Base-by-base conservation (phyloP, 2,329 filamentous ascomycete genomes). In the Phaeosphaeriaceae sp. region DNA sequence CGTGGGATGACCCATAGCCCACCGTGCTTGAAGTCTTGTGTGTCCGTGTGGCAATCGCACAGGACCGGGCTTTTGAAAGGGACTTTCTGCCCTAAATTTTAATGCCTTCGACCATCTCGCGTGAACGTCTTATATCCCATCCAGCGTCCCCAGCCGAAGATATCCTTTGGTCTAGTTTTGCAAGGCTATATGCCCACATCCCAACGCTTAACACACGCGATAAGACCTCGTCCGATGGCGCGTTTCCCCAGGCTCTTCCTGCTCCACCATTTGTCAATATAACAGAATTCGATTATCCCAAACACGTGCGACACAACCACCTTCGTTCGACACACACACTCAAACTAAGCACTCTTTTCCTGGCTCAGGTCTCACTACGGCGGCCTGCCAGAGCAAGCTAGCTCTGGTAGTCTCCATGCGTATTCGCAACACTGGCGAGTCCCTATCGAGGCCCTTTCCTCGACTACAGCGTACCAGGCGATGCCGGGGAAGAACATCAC, bases 341-440 rank as follows among this genome's bases (percentile, higher is more conserved):
- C 72, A 73, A 73, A 72, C 73, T 69, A 72, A 63, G 68, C 63
- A 70, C 71, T 69, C 72, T 71, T 74, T 76, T 74, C 76, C 72
- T 74, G 76, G 76, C 74, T 74, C 76, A 75, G 76, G 76, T 78
- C 77, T 78, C 68, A 78, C 72, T 69, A 72, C 73, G 76, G 79
- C 77, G 72, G 76, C 76, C 78, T 81, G 79, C 79, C 78, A 79
- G 79, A 80, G 79, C 78, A 75, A 77, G 73, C 68, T 77, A 76
- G 79, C 79, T 81, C 79, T 80, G 79, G 80, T 79, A 81, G 80
- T 79, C 78, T 80, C 76, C 75, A 81, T 80, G 78, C 79, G 78
- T 77, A 79, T 74, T 80, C 73, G 80, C 80, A 80, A 81, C 74
- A 74, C 80, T 83, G 80, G 80, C 80, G 78, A 78, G 79, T 74